phyloP scores from a whole-genome alignment of 108 stramenopile species.

The Cyclotella sp. region DNA sequence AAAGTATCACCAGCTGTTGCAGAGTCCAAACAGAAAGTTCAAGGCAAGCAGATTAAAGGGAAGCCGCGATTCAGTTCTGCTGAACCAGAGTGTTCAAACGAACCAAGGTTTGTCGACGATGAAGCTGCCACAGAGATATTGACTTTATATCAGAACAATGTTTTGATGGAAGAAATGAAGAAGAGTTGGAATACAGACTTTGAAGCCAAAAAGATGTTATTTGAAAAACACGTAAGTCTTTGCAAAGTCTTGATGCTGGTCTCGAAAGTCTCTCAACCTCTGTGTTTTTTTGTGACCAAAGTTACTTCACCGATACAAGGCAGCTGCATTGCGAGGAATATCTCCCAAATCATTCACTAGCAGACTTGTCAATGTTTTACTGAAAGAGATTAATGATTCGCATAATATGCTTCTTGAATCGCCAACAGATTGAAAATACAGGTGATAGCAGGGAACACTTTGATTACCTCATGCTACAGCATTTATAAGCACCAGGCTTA shows the following conservation, averaged over 20 bases:
- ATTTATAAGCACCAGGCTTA: too few species aligned
- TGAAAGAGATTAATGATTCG: slow-evolving; percentile 11
- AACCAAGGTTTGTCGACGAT: slow-evolving; percentile 2
- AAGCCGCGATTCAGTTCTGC: background rate
- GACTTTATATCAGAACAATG: background rate
- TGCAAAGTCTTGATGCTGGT: background rate
- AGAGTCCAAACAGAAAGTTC: background rate
- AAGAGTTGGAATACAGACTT: slow-evolving; percentile 8
- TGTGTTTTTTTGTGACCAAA: background rate
- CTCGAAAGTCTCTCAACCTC: background rate
- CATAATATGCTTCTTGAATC: too few species aligned
- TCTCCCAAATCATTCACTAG: background rate
- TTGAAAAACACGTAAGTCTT: slow-evolving; percentile 16
- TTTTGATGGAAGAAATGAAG: slow-evolving; percentile 4
- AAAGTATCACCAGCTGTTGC: background rate
- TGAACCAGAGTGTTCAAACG: background rate
- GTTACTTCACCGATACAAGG: slow-evolving; percentile 7
- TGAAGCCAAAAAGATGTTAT: slow-evolving; percentile 7
- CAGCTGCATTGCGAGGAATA: slow-evolving; percentile 5
- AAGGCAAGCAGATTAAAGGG: background rate
- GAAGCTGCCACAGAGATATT: background rate
- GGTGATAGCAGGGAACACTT: too few species aligned
- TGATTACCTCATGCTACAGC: too few species aligned
- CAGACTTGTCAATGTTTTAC: slow-evolving; percentile 1
- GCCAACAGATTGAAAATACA: too few species aligned